A percentile compares a stretch with the other conserved stretches of the same genome.
Conservation (phyloP, 2,329 filamentous ascomycete genomes). For the Trichophyton benhamiae region DNA sequence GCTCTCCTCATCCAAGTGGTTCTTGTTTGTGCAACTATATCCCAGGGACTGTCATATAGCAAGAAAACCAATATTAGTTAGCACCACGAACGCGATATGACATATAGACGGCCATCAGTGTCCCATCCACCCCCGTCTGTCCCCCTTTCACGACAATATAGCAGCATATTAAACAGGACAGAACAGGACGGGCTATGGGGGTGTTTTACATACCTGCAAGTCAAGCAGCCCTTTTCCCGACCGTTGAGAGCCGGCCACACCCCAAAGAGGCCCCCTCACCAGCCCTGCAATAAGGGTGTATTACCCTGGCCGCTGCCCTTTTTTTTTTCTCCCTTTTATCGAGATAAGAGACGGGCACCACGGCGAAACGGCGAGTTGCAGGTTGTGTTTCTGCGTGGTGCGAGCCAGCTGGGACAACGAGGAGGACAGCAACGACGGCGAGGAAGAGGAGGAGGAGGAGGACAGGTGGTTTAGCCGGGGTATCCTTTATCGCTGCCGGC, state of each 20-base stretch:
- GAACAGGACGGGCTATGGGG: neutral
- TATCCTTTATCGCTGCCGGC: neutral
- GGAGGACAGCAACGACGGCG: neutral
- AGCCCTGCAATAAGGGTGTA: neutral
- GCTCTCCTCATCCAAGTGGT: neutral
- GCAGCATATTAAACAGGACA: too few species aligned
- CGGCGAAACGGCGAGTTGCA: neutral
- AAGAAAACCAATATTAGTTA: neutral
- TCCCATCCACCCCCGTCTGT: too few species aligned
- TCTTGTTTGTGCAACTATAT: neutral
- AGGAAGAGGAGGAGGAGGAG: neutral
- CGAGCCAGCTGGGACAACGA: neutral
- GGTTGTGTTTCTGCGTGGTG: too few species aligned
- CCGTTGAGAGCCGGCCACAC: neutral
- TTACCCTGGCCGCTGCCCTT: neutral
- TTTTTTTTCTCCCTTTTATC: neutral
- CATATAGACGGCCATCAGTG: too few species aligned
- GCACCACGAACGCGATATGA: too few species aligned
- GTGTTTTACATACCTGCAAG: neutral
- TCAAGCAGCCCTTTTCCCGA: neutral
- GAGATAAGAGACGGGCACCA: neutral
- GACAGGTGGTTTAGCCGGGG: neutral
- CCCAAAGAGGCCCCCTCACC: neutral
- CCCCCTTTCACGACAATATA: too few species aligned
- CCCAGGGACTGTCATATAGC: neutral